Conservation (phyloP, 768 basidiomycete species). For the Leccinum subtestaceum region DNA sequence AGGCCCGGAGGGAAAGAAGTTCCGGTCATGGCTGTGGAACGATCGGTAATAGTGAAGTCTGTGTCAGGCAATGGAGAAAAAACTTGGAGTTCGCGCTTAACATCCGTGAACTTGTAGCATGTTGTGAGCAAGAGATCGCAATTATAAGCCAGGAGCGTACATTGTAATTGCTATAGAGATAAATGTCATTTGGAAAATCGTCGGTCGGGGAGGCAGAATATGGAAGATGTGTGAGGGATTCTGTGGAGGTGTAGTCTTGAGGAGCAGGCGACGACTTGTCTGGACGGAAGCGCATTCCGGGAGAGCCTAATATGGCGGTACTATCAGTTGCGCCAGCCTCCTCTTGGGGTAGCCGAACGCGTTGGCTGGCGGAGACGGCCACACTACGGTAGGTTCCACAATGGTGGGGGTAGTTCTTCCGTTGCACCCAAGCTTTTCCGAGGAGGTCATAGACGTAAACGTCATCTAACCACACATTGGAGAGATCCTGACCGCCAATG, state of each 20-base stretch:
- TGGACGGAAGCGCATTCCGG: conserved; percentile 57
- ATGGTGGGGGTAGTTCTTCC: conserved; percentile 83
- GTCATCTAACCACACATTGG: conserved; percentile 92
- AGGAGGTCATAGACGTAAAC: conserved; percentile 85
- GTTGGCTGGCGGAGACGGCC: conserved; percentile 69
- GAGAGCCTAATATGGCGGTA: conserved; percentile 46
- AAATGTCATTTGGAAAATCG: conserved; percentile 82
- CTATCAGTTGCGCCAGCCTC: conserved; percentile 46
- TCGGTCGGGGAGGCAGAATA: conserved; percentile 72
- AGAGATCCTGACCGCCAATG: conserved; percentile 93
- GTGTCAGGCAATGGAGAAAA: conserved; percentile 77
- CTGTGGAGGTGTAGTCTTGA: conserved; percentile 53
- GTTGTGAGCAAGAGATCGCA: conserved; percentile 6
- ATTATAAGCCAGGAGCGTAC: conserved; percentile 41
- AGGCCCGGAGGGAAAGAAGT: conserved; percentile 88
- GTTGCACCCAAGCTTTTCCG: conserved; percentile 71
- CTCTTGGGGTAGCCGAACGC: conserved; percentile 67
- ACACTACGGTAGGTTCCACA: conserved; percentile 96
- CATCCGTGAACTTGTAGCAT: conserved; percentile 76
- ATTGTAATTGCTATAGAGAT: conserved; percentile 95
- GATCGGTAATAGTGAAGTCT: conserved; percentile 77
- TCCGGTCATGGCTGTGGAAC: conserved; percentile 78
- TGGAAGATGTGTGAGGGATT: conserved; percentile 66
- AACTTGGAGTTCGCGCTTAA: conserved; percentile 92
- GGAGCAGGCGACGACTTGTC: conserved; percentile 40